A percentile compares a stretch with the other conserved stretches of the same genome.
phyloP scores from a whole-genome alignment of 2,329 filamentous ascomycete genomes.

The Fusarium hostae region DNA sequence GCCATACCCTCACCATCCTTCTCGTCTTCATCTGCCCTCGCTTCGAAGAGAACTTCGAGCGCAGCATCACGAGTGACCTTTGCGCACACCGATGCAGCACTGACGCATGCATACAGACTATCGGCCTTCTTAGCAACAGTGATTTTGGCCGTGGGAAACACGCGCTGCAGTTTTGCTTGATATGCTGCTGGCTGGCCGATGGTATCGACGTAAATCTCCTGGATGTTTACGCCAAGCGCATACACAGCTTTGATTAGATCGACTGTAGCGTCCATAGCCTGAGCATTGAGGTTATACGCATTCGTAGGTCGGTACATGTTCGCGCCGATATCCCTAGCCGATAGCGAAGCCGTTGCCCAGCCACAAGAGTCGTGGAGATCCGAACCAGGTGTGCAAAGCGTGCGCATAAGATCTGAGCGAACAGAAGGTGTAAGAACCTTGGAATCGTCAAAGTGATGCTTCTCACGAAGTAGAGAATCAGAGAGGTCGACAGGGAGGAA shows the following conservation, averaged over 20 bases:
- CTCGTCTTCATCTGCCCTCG: conserved; percentile 46
- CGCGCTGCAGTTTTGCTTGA: conserved; percentile 82
- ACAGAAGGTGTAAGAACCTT: conserved; percentile 88
- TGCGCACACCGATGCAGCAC: conserved; percentile 91
- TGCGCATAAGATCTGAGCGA: conserved; percentile 75
- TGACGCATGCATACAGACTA: conserved; percentile 90
- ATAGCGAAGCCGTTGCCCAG: conserved; percentile 85
- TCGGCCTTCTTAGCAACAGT: conserved; percentile 93
- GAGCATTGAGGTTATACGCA: conserved; percentile 91
- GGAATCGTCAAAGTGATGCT: conserved; percentile 93
- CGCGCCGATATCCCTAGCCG: conserved; percentile 83
- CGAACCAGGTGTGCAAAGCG: conserved; percentile 72
- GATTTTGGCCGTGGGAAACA: conserved; percentile 82
- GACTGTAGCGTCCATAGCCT: conserved; percentile 93
- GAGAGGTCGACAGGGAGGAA: conserved; percentile 79
- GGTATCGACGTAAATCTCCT: conserved; percentile 94
- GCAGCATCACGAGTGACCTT: conserved; percentile 96
- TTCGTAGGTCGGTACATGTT: conserved; percentile 76
- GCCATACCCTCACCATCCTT: conserved; percentile 56
- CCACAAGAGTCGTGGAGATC: conserved; percentile 70
- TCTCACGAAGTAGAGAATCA: conserved; percentile 78
- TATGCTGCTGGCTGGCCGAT: conserved; percentile 86
- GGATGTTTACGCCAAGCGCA: conserved; percentile 80
- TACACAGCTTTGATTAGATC: conserved; percentile 82
- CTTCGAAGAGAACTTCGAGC: conserved; percentile 79